These are phyloP conservation scores for Eucalyptus erythrocorys DNA, from an alignment of 345 rosid species.

Conservation along the genomic window DNA sequence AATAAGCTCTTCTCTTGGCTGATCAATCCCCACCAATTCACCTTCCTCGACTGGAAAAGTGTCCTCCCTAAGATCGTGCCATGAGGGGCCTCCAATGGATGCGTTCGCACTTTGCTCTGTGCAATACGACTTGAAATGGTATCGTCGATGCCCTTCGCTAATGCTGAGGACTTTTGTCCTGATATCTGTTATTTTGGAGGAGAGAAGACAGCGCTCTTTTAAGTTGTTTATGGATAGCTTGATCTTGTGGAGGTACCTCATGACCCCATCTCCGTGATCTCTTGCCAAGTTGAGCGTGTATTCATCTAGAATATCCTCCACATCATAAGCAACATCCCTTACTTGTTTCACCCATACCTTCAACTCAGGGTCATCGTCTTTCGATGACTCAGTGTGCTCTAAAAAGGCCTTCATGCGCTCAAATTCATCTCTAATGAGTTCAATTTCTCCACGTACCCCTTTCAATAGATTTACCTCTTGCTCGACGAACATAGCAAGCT, in stretches of 20 bases:
- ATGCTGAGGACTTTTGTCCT: neutral
- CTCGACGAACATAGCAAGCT: neutral
- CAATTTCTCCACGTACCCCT: neutral
- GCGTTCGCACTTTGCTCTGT: neutral
- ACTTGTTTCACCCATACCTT: neutral
- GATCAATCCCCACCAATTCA: neutral
- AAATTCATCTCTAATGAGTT: neutral
- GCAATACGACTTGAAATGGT: neutral
- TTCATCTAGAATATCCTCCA: neutral
- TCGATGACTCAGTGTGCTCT: fast-evolving
- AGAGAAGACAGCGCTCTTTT: neutral
- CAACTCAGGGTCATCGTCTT: neutral
- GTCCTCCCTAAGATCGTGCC: neutral
- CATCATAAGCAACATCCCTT: neutral
- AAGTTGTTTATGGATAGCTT: neutral
- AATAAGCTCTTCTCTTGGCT: neutral
- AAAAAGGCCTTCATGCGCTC: neutral
- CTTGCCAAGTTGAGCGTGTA: neutral
- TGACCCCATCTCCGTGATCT: neutral
- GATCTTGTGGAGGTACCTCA: neutral
- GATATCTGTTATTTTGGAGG: neutral
- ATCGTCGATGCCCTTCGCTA: neutral
- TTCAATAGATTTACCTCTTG: neutral
- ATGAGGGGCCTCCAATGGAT: neutral
- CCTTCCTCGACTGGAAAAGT: neutral